Evolutionary conservation across 1,139 yeast genomes (phyloP), one percentile per base, ranked within the genome.

Genomic region (Magnusiomyces ingens): DNA sequence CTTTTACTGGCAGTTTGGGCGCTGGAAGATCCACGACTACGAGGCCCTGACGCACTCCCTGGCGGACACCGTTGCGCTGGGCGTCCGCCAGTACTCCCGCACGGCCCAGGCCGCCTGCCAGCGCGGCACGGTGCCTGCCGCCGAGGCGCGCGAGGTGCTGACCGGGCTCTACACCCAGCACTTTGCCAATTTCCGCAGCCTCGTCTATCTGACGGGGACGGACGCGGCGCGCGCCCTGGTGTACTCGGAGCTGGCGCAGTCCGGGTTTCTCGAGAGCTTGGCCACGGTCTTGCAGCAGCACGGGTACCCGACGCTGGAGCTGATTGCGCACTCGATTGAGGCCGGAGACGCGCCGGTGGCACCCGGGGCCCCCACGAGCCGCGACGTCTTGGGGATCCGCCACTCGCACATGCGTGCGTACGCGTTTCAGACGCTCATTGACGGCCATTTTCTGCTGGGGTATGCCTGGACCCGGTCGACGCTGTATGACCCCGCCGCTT

Each of bases 11-110:
- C 2, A 3, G 13, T 44, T 44, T 17, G 32, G 47, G 10, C 37
- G 17, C 37, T 44, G 47, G 47, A 44, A 44, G 22, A 35, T 17
- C 21, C 19, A 44, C 37, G 47, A 44, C 37, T 44, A 22, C 22
- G 18, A 29, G 3, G 21, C 37, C 11, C 15, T 29, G 36, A 29
- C 47, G 2, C 21, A n/a, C 5, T 12, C 47, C 10, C 37, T 44
- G 4, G 47, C 47, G 13, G 21, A 44, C 21, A 26, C 21, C n/a
- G 21, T 44, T 6, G 36, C 47, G 10, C 3, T 18, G 6, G 37
- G 36, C 15, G 32, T 44, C 13, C 21, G 21, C 11, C 17, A n/a
- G 5, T 44, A 44, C 37, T 18, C 17, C n/a, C 2, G n/a, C 18
- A 29, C 32, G 15, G 18, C 37, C 15, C 32, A 17, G 6, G 47